Percentiles rank a stretch among this genome's conserved stretches.
Evolutionary conservation across 1,139 yeast genomes (phyloP).

Genomic region (Hyphopichia wangnamkhiaoensis): DNA sequence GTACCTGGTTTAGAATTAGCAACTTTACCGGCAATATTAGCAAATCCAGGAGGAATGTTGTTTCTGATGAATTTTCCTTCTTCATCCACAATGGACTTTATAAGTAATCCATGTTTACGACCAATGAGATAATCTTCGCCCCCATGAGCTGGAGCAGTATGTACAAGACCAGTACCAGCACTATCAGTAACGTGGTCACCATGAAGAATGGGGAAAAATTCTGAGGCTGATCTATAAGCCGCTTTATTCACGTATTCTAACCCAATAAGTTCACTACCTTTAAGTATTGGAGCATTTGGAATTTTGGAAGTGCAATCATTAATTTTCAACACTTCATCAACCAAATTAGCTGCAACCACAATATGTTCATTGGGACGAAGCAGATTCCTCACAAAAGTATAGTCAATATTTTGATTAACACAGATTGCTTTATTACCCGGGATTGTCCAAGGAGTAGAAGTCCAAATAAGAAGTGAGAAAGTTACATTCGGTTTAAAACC

Average conservation of each 20-base stretch:
- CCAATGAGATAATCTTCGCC: constrained; percentile 87
- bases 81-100: constrained; percentile 78
- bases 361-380: constrained; percentile 36
- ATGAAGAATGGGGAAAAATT: constrained; percentile 61
- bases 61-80: constrained; percentile 63
- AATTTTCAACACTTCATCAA: constrained; percentile 24
- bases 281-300: constrained; percentile 17
- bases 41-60: constrained; percentile 41
- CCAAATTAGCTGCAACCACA: constrained; percentile 52
- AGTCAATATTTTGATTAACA: constrained; percentile 57
- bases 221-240: constrained; percentile 42
- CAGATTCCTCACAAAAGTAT: constrained; percentile 51
- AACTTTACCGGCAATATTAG: constrained; percentile 50
- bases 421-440: constrained; percentile 87
- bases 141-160: constrained; percentile 98
- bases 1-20: constrained; percentile 64
- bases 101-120: constrained; percentile 51
- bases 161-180: constrained; percentile 95
- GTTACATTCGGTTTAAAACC: too few relatives aligned
- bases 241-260: constrained; percentile 55
- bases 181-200: constrained; percentile 80
- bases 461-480: constrained; percentile 68
- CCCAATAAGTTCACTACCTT: constrained; percentile 49
- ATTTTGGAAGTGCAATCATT: constrained; percentile 40
- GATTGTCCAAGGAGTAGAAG: constrained; percentile 98